Conservation (phyloP, 2,329 filamentous ascomycete species). For the Fusarium dimerum region DNA sequence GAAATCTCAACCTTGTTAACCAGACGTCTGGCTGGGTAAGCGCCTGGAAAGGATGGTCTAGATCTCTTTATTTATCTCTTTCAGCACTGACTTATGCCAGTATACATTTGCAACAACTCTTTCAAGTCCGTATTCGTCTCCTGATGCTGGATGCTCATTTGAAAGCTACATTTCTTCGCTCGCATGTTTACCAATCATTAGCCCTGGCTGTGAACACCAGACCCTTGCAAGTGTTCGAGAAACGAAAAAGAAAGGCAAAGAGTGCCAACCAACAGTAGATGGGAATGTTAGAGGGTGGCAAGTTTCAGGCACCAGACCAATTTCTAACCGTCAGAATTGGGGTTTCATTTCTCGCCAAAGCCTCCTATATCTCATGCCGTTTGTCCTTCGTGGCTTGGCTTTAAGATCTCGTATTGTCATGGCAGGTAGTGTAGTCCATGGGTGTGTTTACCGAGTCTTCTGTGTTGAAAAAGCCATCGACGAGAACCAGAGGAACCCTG, state of each 20-base stretch:
- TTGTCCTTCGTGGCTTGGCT: background rate
- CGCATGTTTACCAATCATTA: background rate
- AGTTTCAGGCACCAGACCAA: background rate
- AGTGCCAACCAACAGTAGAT: constrained; percentile 5
- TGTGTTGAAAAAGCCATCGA: background rate
- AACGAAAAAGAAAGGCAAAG: constrained; percentile 15
- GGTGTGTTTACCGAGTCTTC: background rate
- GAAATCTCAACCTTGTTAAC: constrained; percentile 15
- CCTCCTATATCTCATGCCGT: background rate
- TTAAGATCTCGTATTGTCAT: background rate
- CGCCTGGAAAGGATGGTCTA: constrained; percentile 1
- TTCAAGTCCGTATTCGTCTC: too few relatives aligned
- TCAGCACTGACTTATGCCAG: background rate
- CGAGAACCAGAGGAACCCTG: background rate
- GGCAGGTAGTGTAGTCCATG: background rate
- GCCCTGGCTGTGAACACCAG: background rate
- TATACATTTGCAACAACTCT: too few relatives aligned
- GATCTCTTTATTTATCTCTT: constrained; percentile 5
- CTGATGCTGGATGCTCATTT: background rate
- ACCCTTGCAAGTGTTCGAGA: constrained; percentile 11
- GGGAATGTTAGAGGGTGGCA: constrained; percentile 19
- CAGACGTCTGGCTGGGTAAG: background rate
- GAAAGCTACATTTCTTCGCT: background rate
- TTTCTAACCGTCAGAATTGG: too few relatives aligned
- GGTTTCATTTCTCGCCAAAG: background rate